A percentile compares a stretch with the other conserved stretches of the same genome.
Evolutionary conservation across 495 filamentous ascomycete genomes (phyloP).

Genomic region (Trichoderma virens): DNA sequence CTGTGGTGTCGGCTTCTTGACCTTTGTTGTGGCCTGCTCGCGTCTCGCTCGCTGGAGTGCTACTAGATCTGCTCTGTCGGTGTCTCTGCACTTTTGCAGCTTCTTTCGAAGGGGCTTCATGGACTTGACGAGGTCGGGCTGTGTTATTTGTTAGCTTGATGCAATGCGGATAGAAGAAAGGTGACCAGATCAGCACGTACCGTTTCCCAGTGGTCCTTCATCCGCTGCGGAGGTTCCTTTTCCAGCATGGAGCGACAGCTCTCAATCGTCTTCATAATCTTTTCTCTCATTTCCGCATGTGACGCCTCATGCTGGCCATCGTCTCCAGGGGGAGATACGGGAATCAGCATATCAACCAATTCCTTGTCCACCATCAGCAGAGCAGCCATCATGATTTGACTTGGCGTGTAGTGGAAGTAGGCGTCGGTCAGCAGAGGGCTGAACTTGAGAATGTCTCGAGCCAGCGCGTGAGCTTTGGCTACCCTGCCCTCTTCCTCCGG

Average conservation of each 20-base stretch:
- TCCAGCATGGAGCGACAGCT: conserved; percentile 45
- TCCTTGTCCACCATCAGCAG: conserved; percentile 66
- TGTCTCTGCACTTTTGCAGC: conserved; percentile 70
- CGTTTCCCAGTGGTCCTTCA: conserved; percentile 33
- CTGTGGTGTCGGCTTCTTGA: conserved; percentile 31
- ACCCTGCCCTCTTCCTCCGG: conserved; percentile 47
- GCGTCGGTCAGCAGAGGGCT: conserved; percentile 81
- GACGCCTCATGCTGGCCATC: conserved; percentile 17
- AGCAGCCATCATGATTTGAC: conserved; percentile 84
- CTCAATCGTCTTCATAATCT: conserved; percentile 40
- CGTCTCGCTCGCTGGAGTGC: conserved; percentile 44
- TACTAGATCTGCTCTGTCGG: conserved; percentile 54
- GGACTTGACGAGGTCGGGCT: conserved; percentile 20
- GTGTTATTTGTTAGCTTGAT: background rate
- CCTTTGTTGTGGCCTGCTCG: conserved; percentile 35
- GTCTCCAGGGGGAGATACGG: conserved; percentile 21
- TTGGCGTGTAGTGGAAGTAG: conserved; percentile 93
- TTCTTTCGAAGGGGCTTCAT: conserved; percentile 59
- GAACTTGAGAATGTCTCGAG: conserved; percentile 65
- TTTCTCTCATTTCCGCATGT: conserved; percentile 25
- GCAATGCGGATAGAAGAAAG: background rate
- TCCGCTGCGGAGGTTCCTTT: conserved; percentile 36
- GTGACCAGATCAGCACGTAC: conserved; percentile 20
- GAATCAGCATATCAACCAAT: conserved; percentile 63
- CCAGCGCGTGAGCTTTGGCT: conserved; percentile 57